These are phyloP conservation scores for Echites panduratus DNA, from an alignment of 257 asterid genomes.

Conservation along the genomic window DNA sequence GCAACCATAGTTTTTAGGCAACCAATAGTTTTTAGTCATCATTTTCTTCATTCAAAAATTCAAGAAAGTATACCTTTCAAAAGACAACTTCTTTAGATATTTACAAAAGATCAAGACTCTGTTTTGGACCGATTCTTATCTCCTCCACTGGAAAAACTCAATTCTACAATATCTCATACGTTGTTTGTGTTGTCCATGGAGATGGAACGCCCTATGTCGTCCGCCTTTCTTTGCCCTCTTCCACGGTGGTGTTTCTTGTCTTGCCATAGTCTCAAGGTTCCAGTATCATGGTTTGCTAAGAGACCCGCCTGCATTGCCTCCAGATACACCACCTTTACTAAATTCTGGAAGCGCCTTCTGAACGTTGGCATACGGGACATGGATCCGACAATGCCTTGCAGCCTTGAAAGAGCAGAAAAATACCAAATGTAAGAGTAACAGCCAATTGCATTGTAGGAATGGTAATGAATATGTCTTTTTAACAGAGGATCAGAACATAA, in stretches of 20 bases:
- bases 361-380: conserved; percentile 74
- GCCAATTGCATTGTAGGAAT: background rate
- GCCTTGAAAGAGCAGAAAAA: conserved; percentile 28
- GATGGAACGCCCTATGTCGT: background rate
- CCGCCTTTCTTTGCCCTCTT: conserved; percentile 20
- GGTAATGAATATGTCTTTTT: no score
- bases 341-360: conserved; percentile 62
- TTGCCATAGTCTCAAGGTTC: conserved; percentile 3
- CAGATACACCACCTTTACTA: conserved; percentile 52
- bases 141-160: background rate
- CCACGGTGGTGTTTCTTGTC: conserved; percentile 17
- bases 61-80: no score
- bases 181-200: conserved; percentile 16
- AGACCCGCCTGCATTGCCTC: conserved; percentile 50
- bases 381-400: conserved; percentile 73
- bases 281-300: conserved; percentile 14
- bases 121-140: background rate
- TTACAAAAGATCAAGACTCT: no score
- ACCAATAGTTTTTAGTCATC: no score
- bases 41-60: no score
- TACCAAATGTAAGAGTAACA: background rate
- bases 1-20: no score
- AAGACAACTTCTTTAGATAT: no score
- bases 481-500: background rate
- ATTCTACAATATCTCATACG: conserved; percentile 25